Base-by-base conservation (phyloP, 176 grass and related monocot genomes). In the Zoysia pacifica region DNA sequence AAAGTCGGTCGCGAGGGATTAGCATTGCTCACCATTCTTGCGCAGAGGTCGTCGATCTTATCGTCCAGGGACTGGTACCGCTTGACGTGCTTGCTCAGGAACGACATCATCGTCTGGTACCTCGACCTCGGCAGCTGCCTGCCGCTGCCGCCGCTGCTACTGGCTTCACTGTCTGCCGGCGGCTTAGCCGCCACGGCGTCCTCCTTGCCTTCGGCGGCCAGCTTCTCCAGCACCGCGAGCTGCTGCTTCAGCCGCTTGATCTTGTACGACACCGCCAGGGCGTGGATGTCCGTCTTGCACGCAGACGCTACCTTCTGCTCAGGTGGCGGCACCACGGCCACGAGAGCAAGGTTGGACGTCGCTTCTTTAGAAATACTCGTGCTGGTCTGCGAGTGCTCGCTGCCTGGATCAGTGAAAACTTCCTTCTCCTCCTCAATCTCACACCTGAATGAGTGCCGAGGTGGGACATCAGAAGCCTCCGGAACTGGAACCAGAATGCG, bases 211-310 rank as follows among this genome's bases (percentile, higher is more conserved):
- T 70, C 64, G 11, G 12, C 74, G 39, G 67, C 79, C 59, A 97
- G 74, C 49, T 88, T 90, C 76, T 94, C 84, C 2, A 97, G 89
- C 65, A 84, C 64, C 36, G 83, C 35, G 50, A 91, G 81, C 79
- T 97, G 94, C 76, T 94, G 91, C 75, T 86, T 97, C 10, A 97
- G 82, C 84, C 94, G 77, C 88, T 91, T 97, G 86, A 97, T 97
- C 86, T 97, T 97, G 86, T 97, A 93, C 72, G 94, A 97, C 44
- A 97, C 86, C 2, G 89, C 94, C 7, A 97, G 75, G 12, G 91
- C 86, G 61, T 91, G 91, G 61, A 97, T 93, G 78, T 93, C 94
- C 48, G 87, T 87, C 79, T 91, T 97, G 62, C 81, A 84, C 51
- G 78, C 74, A 5, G 87, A 75, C 37, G 58, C 40, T 70, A 53